A percentile compares a stretch with the other conserved stretches of the same genome.
Conservation (phyloP, 192 early-diverging fungal genomes). For the Coemansia sp. region DNA sequence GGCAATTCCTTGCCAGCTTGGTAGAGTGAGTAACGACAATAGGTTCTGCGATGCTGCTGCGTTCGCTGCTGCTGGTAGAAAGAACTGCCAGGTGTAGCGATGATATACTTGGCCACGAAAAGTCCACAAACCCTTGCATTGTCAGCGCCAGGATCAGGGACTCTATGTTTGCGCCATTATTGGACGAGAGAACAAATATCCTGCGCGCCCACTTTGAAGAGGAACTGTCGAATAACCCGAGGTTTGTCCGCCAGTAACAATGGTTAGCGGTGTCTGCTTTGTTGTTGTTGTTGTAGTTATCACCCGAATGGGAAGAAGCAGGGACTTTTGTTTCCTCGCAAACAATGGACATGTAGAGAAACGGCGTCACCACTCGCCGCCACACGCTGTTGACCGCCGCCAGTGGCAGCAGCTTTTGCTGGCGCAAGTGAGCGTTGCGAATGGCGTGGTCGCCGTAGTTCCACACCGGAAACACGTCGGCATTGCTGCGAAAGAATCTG, state of each 20-base stretch:
- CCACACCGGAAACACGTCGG: conserved; percentile 2
- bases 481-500: neutral
- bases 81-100: conserved; percentile 4
- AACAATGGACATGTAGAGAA: conserved; percentile 15
- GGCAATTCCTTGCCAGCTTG: neutral
- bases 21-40: neutral
- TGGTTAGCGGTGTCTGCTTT: neutral
- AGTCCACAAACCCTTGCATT: neutral
- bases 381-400: conserved; percentile 10
- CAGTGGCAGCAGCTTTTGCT: neutral
- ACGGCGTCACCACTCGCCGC: conserved; percentile 10
- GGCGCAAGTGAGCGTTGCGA: conserved; percentile 2
- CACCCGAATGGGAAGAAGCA: neutral
- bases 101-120: neutral
- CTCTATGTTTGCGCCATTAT: conserved; percentile 1
- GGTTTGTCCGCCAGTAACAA: conserved; percentile 7
- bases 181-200: conserved; percentile 1
- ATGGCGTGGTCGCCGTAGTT: conserved; percentile 2
- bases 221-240: neutral
- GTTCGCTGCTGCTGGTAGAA: neutral
- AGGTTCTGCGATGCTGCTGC: neutral
- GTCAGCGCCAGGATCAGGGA: neutral
- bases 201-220: neutral
- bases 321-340: conserved; percentile 10
- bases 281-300: neutral